Conservation (phyloP, 352 stramenopile genomes). For the Phytopythium montanum region DNA sequence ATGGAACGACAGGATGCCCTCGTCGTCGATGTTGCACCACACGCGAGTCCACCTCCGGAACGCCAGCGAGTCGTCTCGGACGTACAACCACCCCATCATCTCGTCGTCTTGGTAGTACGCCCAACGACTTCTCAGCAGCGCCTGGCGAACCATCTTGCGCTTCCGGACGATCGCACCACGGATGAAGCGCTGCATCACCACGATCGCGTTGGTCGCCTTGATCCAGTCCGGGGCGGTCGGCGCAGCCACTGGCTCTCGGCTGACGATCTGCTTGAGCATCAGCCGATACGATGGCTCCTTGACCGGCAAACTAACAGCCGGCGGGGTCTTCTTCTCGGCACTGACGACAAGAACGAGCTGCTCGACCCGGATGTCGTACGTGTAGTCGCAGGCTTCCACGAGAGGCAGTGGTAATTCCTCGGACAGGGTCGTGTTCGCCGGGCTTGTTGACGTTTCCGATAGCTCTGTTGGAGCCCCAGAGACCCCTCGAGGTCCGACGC, state of each 20-base stretch:
- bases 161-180: conserved; percentile 66
- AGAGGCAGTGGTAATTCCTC: conserved; percentile 17
- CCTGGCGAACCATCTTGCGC: conserved; percentile 58
- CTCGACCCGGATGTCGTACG: conserved; percentile 71
- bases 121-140: conserved; percentile 51
- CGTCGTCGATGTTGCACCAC: conserved; percentile 76
- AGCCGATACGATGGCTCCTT: conserved; percentile 69
- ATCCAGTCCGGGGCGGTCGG: conserved; percentile 62
- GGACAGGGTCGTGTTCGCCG: conserved; percentile 22
- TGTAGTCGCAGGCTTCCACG: conserved; percentile 39
- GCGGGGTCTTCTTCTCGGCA: conserved; percentile 29
- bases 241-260: conserved; percentile 37
- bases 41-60: conserved; percentile 81
- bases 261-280: conserved; percentile 73
- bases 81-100: conserved; percentile 83
- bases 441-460: conserved; percentile 33
- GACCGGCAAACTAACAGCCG: conserved; percentile 15
- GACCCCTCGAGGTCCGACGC: neutral
- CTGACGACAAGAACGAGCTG: conserved; percentile 71
- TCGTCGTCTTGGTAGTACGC: conserved; percentile 54
- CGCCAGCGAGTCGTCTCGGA: conserved; percentile 73
- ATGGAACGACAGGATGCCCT: conserved; percentile 67
- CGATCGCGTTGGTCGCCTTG: conserved; percentile 64
- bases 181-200: conserved; percentile 80
- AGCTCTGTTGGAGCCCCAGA: neutral